phyloP scores from a whole-genome alignment of 148 eudicot species.

The Camellia granthamiana region DNA sequence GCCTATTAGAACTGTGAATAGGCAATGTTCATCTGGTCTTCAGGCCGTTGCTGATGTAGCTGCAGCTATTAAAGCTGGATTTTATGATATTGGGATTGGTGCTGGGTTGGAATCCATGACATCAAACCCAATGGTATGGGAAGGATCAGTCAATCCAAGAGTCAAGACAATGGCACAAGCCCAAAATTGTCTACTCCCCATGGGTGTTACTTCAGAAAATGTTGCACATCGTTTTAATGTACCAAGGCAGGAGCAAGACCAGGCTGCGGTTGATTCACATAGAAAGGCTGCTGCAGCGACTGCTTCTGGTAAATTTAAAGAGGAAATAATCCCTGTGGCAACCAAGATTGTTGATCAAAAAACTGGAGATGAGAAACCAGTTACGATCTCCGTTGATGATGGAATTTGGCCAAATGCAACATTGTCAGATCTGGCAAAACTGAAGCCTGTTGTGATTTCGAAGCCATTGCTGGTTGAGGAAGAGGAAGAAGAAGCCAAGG shows the following conservation, averaged over 20 bases:
- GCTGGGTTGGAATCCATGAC: slow-evolving; percentile 98
- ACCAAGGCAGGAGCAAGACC: slow-evolving; percentile 91
- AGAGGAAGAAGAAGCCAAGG: too few relatives aligned
- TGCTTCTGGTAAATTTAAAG: slow-evolving; percentile 87
- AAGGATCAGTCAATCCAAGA: slow-evolving; percentile 83
- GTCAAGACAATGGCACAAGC: slow-evolving; percentile 73
- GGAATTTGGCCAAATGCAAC: slow-evolving; percentile 76
- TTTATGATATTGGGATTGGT: slow-evolving; percentile 95
- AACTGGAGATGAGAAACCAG: slow-evolving; percentile 88
- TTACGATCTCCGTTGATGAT: slow-evolving; percentile 79
- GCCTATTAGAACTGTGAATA: slow-evolving; percentile 88
- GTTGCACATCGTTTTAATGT: slow-evolving; percentile 88
- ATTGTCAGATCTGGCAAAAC: slow-evolving; percentile 62
- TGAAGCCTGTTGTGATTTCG: slow-evolving; percentile 92
- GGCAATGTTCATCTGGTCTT: slow-evolving; percentile 97
- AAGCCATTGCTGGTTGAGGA: too few relatives aligned
- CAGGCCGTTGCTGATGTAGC: slow-evolving; percentile 99
- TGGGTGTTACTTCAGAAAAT: slow-evolving; percentile 97
- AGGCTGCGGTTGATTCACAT: slow-evolving; percentile 99
- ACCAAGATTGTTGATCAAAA: slow-evolving; percentile 98
- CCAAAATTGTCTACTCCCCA: slow-evolving; percentile 93
- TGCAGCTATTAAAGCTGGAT: slow-evolving; percentile 97
- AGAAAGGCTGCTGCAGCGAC: slow-evolving; percentile 96
- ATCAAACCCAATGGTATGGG: slow-evolving; percentile 77
- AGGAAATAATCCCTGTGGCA: slow-evolving; percentile 77